Conservation (phyloP, 345 rosid genomes). For the Boechera divaricarpa region DNA sequence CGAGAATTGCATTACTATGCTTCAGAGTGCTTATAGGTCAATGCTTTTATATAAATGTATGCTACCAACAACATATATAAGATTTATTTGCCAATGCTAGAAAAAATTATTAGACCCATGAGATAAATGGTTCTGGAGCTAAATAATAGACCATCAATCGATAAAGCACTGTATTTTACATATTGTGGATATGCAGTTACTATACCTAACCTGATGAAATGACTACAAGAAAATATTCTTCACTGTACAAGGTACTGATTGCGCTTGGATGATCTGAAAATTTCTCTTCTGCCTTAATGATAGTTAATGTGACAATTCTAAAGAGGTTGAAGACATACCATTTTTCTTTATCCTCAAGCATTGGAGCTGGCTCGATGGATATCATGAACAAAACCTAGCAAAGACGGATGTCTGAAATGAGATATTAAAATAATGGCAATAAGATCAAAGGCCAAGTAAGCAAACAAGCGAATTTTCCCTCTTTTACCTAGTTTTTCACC, state of each 20-base stretch:
- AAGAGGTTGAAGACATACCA: constrained; percentile 61
- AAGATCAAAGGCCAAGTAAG: constrained; percentile 2
- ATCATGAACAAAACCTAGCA: constrained; percentile 96
- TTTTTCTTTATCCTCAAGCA: constrained; percentile 99
- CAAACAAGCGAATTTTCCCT: constrained; percentile 10
- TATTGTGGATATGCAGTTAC: constrained; percentile 2
- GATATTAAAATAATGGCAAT: constrained; percentile 28
- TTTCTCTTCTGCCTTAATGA: constrained; percentile 12
- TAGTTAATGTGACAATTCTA: constrained; percentile 22
- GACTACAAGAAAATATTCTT: constrained; percentile 7
- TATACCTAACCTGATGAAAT: neutral
- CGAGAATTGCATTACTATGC: constrained; percentile 11
- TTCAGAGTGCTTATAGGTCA: constrained; percentile 18
- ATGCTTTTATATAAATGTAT: constrained; percentile 1
- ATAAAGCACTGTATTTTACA: constrained; percentile 20
- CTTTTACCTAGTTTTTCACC: constrained; percentile 20
- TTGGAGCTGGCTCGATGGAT: constrained; percentile 97
- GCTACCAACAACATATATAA: constrained; percentile 2
- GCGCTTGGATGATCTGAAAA: constrained; percentile 5
- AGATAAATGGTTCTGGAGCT: constrained; percentile 8
- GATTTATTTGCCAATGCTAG: constrained; percentile 13
- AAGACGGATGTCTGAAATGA: constrained; percentile 39
- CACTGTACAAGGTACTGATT: constrained; percentile 19
- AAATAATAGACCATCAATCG: constrained; percentile 12
- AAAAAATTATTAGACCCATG: neutral